Percentiles rank a stretch among this genome's conserved stretches.
Evolutionary conservation across 2,329 filamentous ascomycete species (phyloP).

Genomic region (Paecilomyces fulvus): DNA sequence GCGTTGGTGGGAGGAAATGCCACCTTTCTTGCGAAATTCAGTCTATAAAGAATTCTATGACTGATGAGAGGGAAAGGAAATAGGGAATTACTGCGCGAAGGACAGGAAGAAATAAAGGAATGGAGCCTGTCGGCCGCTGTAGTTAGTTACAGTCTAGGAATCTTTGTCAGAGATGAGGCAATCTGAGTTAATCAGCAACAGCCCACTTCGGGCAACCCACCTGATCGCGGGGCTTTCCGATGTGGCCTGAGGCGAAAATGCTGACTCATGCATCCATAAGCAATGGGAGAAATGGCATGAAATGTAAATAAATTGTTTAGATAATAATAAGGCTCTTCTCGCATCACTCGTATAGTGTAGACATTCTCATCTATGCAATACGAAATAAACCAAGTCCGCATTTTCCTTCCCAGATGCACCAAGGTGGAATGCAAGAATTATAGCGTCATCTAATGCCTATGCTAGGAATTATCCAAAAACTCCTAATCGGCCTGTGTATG

Average conservation of each 20-base stretch:
- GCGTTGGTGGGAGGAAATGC: not conserved
- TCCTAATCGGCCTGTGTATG: not conserved
- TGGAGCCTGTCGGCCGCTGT: not conserved
- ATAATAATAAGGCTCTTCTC: no score
- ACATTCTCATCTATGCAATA: no score
- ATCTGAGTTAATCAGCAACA: not conserved
- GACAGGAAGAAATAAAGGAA: not conserved
- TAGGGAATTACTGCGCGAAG: not conserved
- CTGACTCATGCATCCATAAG: no score
- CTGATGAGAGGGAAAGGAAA: not conserved
- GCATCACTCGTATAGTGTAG: no score
- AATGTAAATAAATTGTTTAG: no score
- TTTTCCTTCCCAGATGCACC: not conserved
- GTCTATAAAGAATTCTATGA: not conserved
- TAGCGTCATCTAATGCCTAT: not conserved
- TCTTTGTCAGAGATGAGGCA: not conserved
- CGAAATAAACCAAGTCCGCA: no score
- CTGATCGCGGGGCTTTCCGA: not conserved
- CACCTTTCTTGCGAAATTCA: not conserved
- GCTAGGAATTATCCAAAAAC: not conserved
- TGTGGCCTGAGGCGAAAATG: not conserved
- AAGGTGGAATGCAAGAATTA: not conserved
- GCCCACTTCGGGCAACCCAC: not conserved
- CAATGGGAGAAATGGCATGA: no score
- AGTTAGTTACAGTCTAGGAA: not conserved